These are phyloP conservation scores for Wickerhamiella hasegawae DNA, from an alignment of 805 yeast species.

Conservation along the genomic window DNA sequence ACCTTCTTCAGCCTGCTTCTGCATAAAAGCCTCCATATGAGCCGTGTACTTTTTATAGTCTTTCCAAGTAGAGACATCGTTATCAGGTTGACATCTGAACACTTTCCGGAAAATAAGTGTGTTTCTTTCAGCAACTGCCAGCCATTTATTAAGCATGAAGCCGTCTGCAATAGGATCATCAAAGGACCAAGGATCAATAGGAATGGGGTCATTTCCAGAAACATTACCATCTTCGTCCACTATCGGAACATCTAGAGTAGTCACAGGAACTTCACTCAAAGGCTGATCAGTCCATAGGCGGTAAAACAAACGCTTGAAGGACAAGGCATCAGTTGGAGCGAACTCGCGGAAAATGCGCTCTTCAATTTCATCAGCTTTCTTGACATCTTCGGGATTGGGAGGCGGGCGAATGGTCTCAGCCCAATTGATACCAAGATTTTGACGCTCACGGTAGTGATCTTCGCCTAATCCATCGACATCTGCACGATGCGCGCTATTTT, in stretches of 20 bases:
- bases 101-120: constrained; percentile 68
- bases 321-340: neutral
- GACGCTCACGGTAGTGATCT: constrained; percentile 39
- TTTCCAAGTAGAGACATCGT: constrained; percentile 75
- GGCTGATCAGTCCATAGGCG: constrained; percentile 4
- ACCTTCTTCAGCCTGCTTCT: constrained; percentile 36
- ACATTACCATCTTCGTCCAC: constrained; percentile 16
- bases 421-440: constrained; percentile 2
- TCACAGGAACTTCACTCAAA: constrained; percentile 1
- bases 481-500: constrained; percentile 41
- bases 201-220: constrained; percentile 23
- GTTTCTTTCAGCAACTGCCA: constrained; percentile 59
- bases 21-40: constrained; percentile 23
- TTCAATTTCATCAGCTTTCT: constrained; percentile 16
- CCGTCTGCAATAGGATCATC: constrained; percentile 73
- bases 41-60: constrained; percentile 59
- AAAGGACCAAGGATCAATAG: constrained; percentile 77
- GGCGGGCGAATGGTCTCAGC: constrained; percentile 2
- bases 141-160: constrained; percentile 79
- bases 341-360: constrained; percentile 7
- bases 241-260: neutral
- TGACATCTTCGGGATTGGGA: constrained; percentile 16
- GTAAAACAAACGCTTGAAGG: constrained; percentile 18
- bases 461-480: constrained; percentile 69
- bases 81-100: constrained; percentile 92